phyloP scores from a whole-genome alignment of 257 asterid genomes.

The Jaltomata sinuosa region DNA sequence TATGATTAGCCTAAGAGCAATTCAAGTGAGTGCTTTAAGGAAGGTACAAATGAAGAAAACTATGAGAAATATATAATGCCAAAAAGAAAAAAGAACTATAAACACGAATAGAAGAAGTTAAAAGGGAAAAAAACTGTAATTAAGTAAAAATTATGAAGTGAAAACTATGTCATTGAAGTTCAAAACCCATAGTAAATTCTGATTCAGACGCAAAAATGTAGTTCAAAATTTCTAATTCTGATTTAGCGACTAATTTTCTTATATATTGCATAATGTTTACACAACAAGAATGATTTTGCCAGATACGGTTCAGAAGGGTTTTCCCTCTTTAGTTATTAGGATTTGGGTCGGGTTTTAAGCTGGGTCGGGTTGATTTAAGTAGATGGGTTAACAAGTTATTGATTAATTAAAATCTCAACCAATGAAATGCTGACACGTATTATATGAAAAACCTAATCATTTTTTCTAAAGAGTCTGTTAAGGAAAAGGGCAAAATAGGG shows the following conservation, averaged over 20 bases:
- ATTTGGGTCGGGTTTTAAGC: too few relatives aligned
- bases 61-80: background rate
- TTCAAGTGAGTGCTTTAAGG: background rate
- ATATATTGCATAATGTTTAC: background rate
- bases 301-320: too few relatives aligned
- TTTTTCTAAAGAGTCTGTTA: too few relatives aligned
- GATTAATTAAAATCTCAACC: too few relatives aligned
- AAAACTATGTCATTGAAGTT: background rate
- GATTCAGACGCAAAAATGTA: background rate
- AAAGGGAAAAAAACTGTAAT: background rate
- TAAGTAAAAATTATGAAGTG: background rate
- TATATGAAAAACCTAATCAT: too few relatives aligned
- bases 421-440: too few relatives aligned
- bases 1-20: background rate
- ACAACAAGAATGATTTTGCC: background rate
- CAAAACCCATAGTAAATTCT: background rate
- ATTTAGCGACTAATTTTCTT: background rate
- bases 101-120: background rate
- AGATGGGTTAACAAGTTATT: too few relatives aligned
- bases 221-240: background rate
- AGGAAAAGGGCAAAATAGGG: too few relatives aligned
- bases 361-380: too few relatives aligned
- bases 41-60: background rate
- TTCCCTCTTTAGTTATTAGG: too few relatives aligned
- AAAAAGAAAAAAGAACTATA: background rate